phyloP scores from a whole-genome alignment of 1,284 basidiomycete species.

The Sporisorium reilianum region DNA sequence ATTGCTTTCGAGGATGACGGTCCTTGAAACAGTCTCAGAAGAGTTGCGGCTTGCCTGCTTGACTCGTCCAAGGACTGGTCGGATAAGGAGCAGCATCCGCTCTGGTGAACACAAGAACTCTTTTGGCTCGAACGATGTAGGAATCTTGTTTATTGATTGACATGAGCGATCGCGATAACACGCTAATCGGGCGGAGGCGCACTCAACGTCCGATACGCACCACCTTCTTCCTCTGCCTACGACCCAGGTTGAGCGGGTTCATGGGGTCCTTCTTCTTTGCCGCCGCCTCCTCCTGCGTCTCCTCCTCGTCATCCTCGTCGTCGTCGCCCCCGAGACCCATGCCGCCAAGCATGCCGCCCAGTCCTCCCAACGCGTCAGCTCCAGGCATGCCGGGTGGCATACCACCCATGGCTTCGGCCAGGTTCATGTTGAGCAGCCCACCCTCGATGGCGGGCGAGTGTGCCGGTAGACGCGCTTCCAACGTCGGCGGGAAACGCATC shows the following conservation, averaged over 20 bases:
- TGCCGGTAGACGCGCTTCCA: slow-evolving; percentile 55
- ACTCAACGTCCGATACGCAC: slow-evolving; percentile 63
- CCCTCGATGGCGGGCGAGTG: slow-evolving; percentile 62
- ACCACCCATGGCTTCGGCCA: slow-evolving; percentile 63
- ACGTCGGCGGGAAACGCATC: slow-evolving; percentile 46
- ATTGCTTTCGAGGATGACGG: no score
- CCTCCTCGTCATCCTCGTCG: slow-evolving; percentile 57
- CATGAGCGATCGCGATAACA: not conserved
- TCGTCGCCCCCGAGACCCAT: slow-evolving; percentile 64
- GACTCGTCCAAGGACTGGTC: no score
- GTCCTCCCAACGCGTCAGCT: slow-evolving; percentile 53
- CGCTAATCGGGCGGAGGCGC: not conserved
- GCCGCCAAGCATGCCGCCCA: slow-evolving; percentile 64
- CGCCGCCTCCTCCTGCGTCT: slow-evolving; percentile 31
- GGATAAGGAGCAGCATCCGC: no score
- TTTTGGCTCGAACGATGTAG: no score
- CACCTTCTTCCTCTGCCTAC: slow-evolving; percentile 63
- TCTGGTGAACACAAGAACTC: no score
- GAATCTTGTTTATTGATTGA: no score
- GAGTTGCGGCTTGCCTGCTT: no score
- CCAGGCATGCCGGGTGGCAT: slow-evolving; percentile 47
- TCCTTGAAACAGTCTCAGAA: no score
- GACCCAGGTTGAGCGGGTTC: slow-evolving; percentile 51
- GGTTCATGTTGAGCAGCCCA: slow-evolving; percentile 64
- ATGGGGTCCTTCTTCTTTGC: slow-evolving; percentile 51